Conservation (phyloP, 2,329 filamentous ascomycete species). For the Claviceps monticola region DNA sequence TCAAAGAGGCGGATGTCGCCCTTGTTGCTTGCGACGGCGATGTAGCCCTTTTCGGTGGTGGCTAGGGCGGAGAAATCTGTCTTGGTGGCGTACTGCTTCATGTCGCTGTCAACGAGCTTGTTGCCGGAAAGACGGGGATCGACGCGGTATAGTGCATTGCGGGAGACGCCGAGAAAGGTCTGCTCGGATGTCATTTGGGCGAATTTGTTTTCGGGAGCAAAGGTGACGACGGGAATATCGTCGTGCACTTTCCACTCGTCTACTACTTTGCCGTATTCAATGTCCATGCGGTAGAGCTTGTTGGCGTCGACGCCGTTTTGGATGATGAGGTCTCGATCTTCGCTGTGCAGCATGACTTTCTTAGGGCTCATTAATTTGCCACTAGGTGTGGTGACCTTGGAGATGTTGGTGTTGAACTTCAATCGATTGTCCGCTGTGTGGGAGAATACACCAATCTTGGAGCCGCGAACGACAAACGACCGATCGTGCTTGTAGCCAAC, state of each 20-base stretch:
- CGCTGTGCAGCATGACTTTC: conserved; percentile 91
- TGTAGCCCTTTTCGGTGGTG: conserved; percentile 91
- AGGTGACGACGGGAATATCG: conserved; percentile 82
- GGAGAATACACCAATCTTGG: conserved; percentile 98
- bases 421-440: conserved; percentile 86
- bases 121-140: conserved; percentile 81
- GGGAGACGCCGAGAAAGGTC: conserved; percentile 85
- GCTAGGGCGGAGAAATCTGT: conserved; percentile 93
- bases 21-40: conserved; percentile 94
- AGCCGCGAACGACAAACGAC: conserved; percentile 91
- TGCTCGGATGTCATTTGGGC: conserved; percentile 93
- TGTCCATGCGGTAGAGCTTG: conserved; percentile 90
- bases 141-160: conserved; percentile 84
- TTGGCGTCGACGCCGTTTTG: conserved; percentile 76
- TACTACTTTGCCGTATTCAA: conserved; percentile 94
- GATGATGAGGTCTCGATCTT: conserved; percentile 79
- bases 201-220: conserved; percentile 95
- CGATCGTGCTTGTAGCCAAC: conserved; percentile 96
- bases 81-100: conserved; percentile 95
- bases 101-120: conserved; percentile 82
- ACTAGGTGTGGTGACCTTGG: conserved; percentile 78
- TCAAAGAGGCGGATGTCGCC: conserved; percentile 96
- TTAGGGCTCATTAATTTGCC: conserved; percentile 85
- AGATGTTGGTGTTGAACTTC: conserved; percentile 94
- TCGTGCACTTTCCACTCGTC: conserved; percentile 99